phyloP scores from a whole-genome alignment of 1,139 yeast species.

The Lodderomyces margitis region DNA sequence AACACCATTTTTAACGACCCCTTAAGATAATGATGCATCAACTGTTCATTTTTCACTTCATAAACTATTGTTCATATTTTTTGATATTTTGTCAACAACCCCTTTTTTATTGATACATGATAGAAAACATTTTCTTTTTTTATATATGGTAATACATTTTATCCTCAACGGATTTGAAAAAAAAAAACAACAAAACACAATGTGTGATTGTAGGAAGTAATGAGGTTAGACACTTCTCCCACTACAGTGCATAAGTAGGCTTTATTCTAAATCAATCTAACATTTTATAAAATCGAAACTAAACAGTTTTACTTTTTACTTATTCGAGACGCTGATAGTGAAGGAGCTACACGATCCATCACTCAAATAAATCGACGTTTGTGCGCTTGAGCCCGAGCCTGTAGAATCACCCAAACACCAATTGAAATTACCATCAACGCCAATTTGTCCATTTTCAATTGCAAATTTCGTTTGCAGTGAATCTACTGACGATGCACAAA shows the following conservation, averaged over 20 bases:
- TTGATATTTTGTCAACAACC: background rate
- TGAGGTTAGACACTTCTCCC: no score
- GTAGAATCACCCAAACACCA: constrained; percentile 56
- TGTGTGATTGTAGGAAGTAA: no score
- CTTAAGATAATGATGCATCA: constrained; percentile 39
- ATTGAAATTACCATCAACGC: constrained; percentile 59
- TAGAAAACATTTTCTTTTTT: background rate
- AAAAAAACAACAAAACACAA: no score
- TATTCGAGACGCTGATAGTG: constrained; percentile 8
- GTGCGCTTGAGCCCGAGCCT: constrained; percentile 37
- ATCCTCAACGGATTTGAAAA: constrained; percentile 14
- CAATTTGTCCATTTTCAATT: constrained; percentile 43
- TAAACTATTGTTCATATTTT: no score
- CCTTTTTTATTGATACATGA: background rate
- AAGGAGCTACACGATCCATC: constrained; percentile 34
- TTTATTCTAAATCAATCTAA: background rate
- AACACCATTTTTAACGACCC: constrained; percentile 16
- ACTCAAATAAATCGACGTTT: constrained; percentile 54
- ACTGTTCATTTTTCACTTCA: constrained; percentile 25
- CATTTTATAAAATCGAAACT: background rate
- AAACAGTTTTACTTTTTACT: background rate
- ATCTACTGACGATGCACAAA: constrained; percentile 31
- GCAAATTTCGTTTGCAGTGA: constrained; percentile 51
- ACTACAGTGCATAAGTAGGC: no score
- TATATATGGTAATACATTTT: background rate